Percentiles rank a stretch among this genome's conserved stretches.
Conservation (phyloP, 192 early-diverging fungal species). For the Coemansia umbellata region DNA sequence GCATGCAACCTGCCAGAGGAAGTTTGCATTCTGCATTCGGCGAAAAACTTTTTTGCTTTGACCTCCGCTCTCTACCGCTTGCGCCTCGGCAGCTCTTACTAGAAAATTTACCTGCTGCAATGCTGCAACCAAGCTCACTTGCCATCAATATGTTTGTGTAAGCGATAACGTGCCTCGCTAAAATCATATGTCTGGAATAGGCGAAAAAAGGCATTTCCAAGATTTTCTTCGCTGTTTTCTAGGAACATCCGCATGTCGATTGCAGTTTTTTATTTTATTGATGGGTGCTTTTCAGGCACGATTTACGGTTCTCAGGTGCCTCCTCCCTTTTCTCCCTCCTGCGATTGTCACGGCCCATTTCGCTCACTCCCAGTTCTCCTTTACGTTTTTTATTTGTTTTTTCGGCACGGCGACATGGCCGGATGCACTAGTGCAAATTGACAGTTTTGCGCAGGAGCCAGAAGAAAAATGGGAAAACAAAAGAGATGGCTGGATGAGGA, state of each 20-base stretch:
- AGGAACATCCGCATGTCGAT: neutral
- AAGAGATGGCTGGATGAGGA: too few relatives aligned
- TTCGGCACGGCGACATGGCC: neutral
- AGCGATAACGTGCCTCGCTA: too few relatives aligned
- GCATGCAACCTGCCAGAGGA: slow-evolving; percentile 1
- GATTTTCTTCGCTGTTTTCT: neutral
- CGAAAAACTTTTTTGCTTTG: too few relatives aligned
- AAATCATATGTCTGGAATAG: too few relatives aligned
- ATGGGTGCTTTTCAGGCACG: neutral
- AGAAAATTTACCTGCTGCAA: too few relatives aligned
- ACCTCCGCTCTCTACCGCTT: too few relatives aligned
- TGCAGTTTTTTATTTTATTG: neutral
- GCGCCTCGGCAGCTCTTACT: too few relatives aligned
- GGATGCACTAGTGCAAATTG: too few relatives aligned
- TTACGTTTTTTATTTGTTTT: neutral
- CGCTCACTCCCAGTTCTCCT: neutral
- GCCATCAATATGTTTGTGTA: too few relatives aligned
- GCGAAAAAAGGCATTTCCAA: neutral
- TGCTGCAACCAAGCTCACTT: too few relatives aligned
- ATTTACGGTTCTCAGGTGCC: neutral
- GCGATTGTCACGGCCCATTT: neutral
- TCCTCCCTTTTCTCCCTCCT: neutral
- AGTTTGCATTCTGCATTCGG: too few relatives aligned
- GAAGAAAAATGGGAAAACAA: neutral
- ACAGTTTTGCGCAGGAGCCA: neutral